phyloP scores from a whole-genome alignment of 1,139 yeast genomes.

The Saccharomyces hybrid region DNA sequence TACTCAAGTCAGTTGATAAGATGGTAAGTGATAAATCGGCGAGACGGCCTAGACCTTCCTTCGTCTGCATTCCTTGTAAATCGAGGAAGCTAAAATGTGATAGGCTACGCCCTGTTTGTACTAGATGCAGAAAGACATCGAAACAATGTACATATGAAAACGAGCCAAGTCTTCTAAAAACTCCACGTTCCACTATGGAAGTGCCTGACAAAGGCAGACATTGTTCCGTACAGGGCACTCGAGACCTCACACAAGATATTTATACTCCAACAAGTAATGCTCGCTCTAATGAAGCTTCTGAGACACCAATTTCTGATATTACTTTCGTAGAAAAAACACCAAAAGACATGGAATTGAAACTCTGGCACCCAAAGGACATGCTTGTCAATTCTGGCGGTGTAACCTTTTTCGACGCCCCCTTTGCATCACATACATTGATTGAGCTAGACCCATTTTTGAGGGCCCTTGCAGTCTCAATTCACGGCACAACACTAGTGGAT shows the following conservation, averaged over 20 bases:
- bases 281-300: not conserved
- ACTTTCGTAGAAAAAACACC: not conserved
- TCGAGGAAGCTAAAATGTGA: conserved; percentile 16
- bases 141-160: conserved; percentile 10
- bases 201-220: not conserved
- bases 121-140: conserved; percentile 12
- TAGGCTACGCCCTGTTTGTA: conserved; percentile 15
- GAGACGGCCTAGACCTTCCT: conserved; percentile 6
- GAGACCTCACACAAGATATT: not conserved
- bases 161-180: conserved; percentile 1
- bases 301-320: not conserved
- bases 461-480: conserved; percentile 13
- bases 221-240: not conserved
- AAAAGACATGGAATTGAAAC: conserved; percentile 4
- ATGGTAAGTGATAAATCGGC: not conserved
- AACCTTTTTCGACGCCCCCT: conserved; percentile 15
- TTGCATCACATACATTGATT: conserved; percentile 11
- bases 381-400: conserved; percentile 14
- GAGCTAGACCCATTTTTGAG: conserved; percentile 15
- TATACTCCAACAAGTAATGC: not conserved
- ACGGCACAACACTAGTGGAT: conserved; percentile 16
- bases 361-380: conserved; percentile 14
- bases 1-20: too few relatives aligned
- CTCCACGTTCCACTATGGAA: not conserved
- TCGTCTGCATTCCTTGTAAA: conserved; percentile 15